These are phyloP conservation scores for Nematocida ironsii DNA, from an alignment of 371 early-diverging fungal species.

Conservation along the genomic window DNA sequence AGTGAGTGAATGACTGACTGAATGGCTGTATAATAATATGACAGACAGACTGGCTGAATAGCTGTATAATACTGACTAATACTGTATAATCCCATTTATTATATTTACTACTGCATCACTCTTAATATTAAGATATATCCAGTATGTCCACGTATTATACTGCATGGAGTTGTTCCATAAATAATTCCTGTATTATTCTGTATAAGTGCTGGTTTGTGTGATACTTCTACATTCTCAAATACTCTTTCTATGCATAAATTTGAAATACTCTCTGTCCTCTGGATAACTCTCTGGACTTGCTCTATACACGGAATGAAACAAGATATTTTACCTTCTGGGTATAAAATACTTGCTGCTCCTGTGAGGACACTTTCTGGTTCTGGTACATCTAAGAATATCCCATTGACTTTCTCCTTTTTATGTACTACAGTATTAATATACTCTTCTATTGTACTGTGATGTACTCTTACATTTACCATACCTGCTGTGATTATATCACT, in stretches of 20 bases:
- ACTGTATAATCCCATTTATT: too few species aligned
- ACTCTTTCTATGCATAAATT: constrained; percentile 2
- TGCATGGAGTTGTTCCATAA: constrained; percentile 38
- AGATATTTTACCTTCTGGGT: constrained; percentile 22
- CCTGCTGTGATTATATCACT: constrained; percentile 13
- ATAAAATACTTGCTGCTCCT: not conserved
- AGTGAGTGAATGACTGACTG: too few species aligned
- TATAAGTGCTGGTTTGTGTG: constrained; percentile 29
- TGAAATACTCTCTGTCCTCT: not conserved
- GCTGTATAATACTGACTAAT: too few species aligned
- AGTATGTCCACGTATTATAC: constrained; percentile 18
- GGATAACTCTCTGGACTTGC: constrained; percentile 45
- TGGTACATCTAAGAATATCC: constrained; percentile 57
- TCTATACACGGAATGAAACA: constrained; percentile 61
- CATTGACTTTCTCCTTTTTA: constrained; percentile 25
- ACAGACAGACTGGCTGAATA: too few species aligned
- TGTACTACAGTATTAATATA: constrained; percentile 6
- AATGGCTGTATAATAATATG: too few species aligned
- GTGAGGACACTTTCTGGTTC: constrained; percentile 39
- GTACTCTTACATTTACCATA: constrained; percentile 37
- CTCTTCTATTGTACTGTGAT: constrained; percentile 30
- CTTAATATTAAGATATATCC: constrained; percentile 38
- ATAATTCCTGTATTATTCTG: not conserved
- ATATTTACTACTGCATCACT: not conserved
- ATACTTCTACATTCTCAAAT: constrained; percentile 36